These are phyloP conservation scores for Ophiostoma montium DNA, from an alignment of 2,329 filamentous ascomycete species.

Conservation along the genomic window DNA sequence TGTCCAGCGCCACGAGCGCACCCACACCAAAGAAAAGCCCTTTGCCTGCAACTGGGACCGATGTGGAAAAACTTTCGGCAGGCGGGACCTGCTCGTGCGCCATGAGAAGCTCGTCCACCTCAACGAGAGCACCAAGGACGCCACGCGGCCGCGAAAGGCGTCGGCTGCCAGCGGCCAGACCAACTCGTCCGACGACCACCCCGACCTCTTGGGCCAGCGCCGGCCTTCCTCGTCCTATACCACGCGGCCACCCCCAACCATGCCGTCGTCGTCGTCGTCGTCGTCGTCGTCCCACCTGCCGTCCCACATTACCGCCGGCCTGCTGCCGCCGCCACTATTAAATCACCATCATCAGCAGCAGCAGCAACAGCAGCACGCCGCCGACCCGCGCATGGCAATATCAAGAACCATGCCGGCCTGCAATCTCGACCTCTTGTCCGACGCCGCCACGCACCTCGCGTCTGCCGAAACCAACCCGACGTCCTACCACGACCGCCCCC, in stretches of 20 bases:
- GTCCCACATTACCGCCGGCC: conserved; percentile 2
- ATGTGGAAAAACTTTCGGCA: conserved; percentile 48
- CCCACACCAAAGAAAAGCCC: conserved; percentile 52
- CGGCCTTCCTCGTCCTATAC: conserved; percentile 15
- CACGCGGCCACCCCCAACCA: neutral
- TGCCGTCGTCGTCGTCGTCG: neutral
- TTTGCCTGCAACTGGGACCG: conserved; percentile 45
- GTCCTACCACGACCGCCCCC: conserved; percentile 31
- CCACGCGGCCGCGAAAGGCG: conserved; percentile 34
- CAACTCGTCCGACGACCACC: conserved; percentile 30
- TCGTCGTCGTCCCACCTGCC: neutral
- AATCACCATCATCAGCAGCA: neutral
- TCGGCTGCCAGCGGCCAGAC: conserved; percentile 32
- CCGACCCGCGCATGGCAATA: conserved; percentile 28
- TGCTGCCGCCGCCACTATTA: neutral
- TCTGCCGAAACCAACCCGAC: conserved; percentile 36
- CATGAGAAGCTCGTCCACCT: conserved; percentile 52
- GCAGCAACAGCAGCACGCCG: conserved; percentile 17
- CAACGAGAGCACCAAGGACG: conserved; percentile 44
- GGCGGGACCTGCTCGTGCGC: conserved; percentile 48
- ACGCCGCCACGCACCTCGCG: conserved; percentile 38
- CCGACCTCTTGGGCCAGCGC: conserved; percentile 28
- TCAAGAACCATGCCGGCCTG: conserved; percentile 30
- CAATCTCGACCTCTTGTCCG: conserved; percentile 44
- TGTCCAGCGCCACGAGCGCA: conserved; percentile 49